Evolutionary conservation across 2,329 filamentous ascomycete genomes (phyloP).

Genomic region (Immersiporthe knoxdaviesiana): DNA sequence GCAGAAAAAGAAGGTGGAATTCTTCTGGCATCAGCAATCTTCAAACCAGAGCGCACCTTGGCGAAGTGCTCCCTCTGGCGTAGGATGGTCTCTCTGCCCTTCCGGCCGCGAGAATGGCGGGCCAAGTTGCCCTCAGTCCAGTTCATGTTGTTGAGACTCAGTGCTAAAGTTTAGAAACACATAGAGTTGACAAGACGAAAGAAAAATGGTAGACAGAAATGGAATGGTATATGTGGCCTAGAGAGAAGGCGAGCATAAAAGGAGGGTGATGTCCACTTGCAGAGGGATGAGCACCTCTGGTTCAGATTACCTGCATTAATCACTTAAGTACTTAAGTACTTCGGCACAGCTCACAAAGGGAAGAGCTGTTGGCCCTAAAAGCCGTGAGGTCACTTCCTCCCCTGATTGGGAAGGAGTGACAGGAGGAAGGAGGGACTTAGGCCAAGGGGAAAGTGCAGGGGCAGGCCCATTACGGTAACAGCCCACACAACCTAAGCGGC

Average conservation of each 20-base stretch:
- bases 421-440: background rate
- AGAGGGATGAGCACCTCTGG: background rate
- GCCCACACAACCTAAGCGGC: background rate
- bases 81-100: constrained; percentile 40
- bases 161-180: background rate
- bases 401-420: constrained; percentile 2
- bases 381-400: background rate
- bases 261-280: no score
- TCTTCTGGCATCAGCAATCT: constrained; percentile 36
- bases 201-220: background rate
- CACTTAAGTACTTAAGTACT: no score
- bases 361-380: background rate
- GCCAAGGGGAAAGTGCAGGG: background rate
- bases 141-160: constrained; percentile 44
- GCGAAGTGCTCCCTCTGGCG: constrained; percentile 54
- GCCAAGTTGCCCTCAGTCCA: constrained; percentile 54
- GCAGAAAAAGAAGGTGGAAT: constrained; percentile 41
- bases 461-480: background rate
- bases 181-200: background rate
- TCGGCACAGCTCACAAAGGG: background rate
- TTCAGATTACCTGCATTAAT: background rate
- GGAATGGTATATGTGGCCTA: background rate
- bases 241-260: background rate
- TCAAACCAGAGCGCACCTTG: constrained; percentile 42
- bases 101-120: constrained; percentile 44